These are phyloP conservation scores for Kazachstania viticola DNA, from an alignment of 805 yeast genomes.

Conservation along the genomic window DNA sequence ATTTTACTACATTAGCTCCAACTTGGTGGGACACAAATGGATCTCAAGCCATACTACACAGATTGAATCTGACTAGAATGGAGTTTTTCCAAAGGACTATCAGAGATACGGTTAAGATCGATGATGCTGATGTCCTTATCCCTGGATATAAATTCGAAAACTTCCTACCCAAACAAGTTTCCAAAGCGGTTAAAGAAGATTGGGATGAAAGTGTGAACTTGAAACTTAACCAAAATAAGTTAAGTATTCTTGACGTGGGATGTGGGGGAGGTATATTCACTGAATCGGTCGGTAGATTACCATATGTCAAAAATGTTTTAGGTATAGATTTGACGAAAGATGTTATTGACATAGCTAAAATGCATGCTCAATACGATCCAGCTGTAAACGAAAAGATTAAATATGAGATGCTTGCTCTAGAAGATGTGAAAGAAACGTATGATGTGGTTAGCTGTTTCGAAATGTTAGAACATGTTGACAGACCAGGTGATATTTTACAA, in stretches of 20 bases:
- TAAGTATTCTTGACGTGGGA: slow-evolving; percentile 73
- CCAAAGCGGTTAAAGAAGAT: slow-evolving; percentile 44
- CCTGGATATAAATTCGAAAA: slow-evolving; percentile 64
- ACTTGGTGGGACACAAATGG: slow-evolving; percentile 98
- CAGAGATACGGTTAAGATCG: slow-evolving; percentile 16
- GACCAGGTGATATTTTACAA: slow-evolving; percentile 63
- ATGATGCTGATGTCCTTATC: slow-evolving; percentile 38
- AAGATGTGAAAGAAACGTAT: slow-evolving; percentile 39
- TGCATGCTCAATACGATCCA: slow-evolving; percentile 62
- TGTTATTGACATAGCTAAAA: slow-evolving; percentile 67
- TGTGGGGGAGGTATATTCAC: slow-evolving; percentile 97
- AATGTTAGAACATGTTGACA: slow-evolving; percentile 86
- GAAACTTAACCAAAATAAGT: slow-evolving; percentile 24
- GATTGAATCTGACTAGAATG: slow-evolving; percentile 84
- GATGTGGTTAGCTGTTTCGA: slow-evolving; percentile 88
- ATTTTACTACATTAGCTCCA: slow-evolving; percentile 79
- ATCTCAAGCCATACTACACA: slow-evolving; percentile 84
- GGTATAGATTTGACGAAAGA: slow-evolving; percentile 84
- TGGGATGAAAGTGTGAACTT: slow-evolving; percentile 27
- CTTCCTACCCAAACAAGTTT: slow-evolving; percentile 49
- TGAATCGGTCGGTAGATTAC: slow-evolving; percentile 75
- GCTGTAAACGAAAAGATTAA: slow-evolving; percentile 38
- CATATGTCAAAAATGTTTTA: slow-evolving; percentile 46
- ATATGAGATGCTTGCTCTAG: slow-evolving; percentile 55
- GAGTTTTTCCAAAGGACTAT: slow-evolving; percentile 69